These are phyloP conservation scores for Salvia sclarea DNA, from an alignment of 305 asterid species.

Conservation along the genomic window DNA sequence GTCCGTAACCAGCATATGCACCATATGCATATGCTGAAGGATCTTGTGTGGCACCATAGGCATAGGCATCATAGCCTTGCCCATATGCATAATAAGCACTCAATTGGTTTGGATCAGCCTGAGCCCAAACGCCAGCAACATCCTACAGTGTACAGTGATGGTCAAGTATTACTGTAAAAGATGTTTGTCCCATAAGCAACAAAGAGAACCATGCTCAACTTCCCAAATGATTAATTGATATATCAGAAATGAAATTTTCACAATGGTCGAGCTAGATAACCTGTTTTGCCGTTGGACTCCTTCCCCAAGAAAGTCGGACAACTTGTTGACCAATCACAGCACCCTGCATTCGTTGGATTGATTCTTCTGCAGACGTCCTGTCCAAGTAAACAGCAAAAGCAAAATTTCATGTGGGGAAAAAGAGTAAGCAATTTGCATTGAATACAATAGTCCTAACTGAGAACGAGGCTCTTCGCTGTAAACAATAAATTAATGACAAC, in stretches of 20 bases:
- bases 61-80: conserved; percentile 91
- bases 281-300: conserved; percentile 81
- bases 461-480: conserved; percentile 15
- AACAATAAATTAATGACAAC: background rate
- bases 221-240: conserved; percentile 11
- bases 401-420: conserved; percentile 31
- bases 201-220: background rate
- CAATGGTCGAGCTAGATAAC: conserved; percentile 37
- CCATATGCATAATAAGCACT: conserved; percentile 87
- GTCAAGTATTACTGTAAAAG: conserved; percentile 20
- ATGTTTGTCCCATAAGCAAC: background rate
- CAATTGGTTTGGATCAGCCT: conserved; percentile 82
- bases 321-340: conserved; percentile 82
- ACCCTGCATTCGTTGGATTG: conserved; percentile 92
- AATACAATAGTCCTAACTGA: conserved; percentile 12
- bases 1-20: conserved; percentile 77
- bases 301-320: conserved; percentile 94
- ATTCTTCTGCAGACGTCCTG: conserved; percentile 89
- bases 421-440: background rate
- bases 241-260: conserved; percentile 9
- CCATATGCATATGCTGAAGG: conserved; percentile 78
- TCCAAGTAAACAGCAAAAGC: conserved; percentile 26
- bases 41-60: conserved; percentile 79
- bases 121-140: conserved; percentile 63
- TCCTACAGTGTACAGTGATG: conserved; percentile 50